Evolutionary conservation across 1,139 yeast genomes (phyloP), one percentile per base, ranked within the genome.

Genomic region (Kodamaea plutei): DNA sequence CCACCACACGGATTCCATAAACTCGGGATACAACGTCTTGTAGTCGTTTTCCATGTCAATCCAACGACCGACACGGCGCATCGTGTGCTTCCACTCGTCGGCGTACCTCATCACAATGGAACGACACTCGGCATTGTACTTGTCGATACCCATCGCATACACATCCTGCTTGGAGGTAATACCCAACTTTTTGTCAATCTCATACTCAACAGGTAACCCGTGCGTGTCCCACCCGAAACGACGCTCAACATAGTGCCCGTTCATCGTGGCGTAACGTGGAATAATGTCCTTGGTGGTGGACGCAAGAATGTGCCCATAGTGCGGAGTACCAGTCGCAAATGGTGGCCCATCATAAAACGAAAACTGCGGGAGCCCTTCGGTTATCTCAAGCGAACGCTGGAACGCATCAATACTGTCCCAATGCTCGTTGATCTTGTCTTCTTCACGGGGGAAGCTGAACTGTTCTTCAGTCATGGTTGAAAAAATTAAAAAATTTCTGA

Each of bases 1-100:
- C 98, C 98, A 91, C 99, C 99, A 91, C 34, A 82, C 93, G 27
- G 96, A 84, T 67, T 91, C 98, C 99, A 91, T 91, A 50, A 85
- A 91, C 37, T 79, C 71, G 25, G 97, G 96, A 57, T 93, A 88
- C 62, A 93, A 72, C 14, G 98, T 91, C 69, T 93, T 93, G 73
- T 91, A 91, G 64, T 91, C 99, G 56, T 91, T 87, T 56, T 91
- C 98, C 68, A 91, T 91, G 65, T 91, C 99, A 56, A 91, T 89
- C 99, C 99, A 91, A 63, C 99, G 83, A 41, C 97, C 99, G 47
- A 91, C 65, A 62, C 97, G 83, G 37, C 87, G 89, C 50, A 91
- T 84, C 47, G 95, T 88, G 44, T 73, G 71, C 55, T 94, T 76
- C 99, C 99, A 91, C 50, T 89, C 96, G 29, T 69, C 79, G 17